A percentile compares a stretch with the other conserved stretches of the same genome.
Evolutionary conservation across 2,329 filamentous ascomycete genomes (phyloP).

Genomic region (Herpotrichia juniperi): DNA sequence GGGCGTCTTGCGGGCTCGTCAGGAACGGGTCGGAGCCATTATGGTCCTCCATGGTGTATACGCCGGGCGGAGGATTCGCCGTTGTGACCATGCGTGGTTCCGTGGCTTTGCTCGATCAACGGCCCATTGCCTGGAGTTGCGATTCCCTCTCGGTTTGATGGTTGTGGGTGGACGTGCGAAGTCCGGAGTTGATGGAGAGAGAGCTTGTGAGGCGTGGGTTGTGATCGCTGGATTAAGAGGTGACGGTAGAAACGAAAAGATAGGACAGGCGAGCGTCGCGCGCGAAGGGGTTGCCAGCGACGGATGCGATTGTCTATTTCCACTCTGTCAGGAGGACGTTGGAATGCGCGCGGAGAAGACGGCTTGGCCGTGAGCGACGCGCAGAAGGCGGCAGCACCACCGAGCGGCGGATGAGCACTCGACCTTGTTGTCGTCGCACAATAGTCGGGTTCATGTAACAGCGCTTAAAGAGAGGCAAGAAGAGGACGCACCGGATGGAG

Average conservation of each 20-base stretch:
- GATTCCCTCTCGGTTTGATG: slow-evolving; percentile 3
- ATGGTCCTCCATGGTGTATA: slow-evolving; percentile 46
- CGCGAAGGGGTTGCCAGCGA: slow-evolving; percentile 11
- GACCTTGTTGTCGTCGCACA: slow-evolving; percentile 36
- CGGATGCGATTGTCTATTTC: slow-evolving; percentile 19
- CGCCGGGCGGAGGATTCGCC: slow-evolving; percentile 49
- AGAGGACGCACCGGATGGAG: slow-evolving; percentile 28
- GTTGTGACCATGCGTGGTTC: slow-evolving; percentile 48
- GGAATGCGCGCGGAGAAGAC: slow-evolving; percentile 23
- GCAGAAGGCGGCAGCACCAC: slow-evolving; percentile 22
- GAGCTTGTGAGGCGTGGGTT: slow-evolving; percentile 11
- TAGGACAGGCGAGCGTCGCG: slow-evolving; percentile 2
- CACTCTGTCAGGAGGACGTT: slow-evolving; percentile 21
- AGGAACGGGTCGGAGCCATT: slow-evolving; percentile 54
- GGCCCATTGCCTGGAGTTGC: slow-evolving; percentile 32
- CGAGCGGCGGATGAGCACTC: slow-evolving; percentile 11
- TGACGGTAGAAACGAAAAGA: slow-evolving; percentile 5
- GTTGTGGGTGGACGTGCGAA: slow-evolving; percentile 4
- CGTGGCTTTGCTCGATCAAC: slow-evolving; percentile 20
- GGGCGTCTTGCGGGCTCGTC: slow-evolving; percentile 41
- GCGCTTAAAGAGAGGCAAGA: slow-evolving; percentile 37
- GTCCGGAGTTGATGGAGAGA: slow-evolving; percentile 7
- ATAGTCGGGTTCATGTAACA: slow-evolving; percentile 28
- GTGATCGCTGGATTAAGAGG: slow-evolving; percentile 4
- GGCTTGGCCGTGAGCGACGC: slow-evolving; percentile 29